Evolutionary conservation across 495 filamentous ascomycete species (phyloP), one percentile per base, ranked within the genome.

Genomic region (Cryomyces antarcticus): DNA sequence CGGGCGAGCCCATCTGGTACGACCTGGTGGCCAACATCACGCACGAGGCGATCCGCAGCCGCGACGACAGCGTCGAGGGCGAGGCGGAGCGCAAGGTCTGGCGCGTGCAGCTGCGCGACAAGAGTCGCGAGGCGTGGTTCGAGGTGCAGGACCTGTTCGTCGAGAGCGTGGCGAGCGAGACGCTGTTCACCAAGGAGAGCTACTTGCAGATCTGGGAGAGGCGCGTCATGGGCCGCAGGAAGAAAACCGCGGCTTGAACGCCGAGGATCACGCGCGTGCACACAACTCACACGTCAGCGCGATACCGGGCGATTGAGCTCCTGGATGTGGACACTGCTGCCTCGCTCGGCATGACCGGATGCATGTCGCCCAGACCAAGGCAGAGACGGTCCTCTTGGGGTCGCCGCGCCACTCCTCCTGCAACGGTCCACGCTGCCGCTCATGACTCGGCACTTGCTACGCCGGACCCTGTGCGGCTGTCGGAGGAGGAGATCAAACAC

Each of bases 171-270:
- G 75, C 82, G 53, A 78, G 68, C 47, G 88, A 96, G 66, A 70
- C 88, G 49, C 55, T 99, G 52, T 93, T 89, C 55, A 80, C 88
- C 2, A 80, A 84, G 29, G 89, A 97, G 68, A 83, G 76, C 36
- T 95, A 93, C 64, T 56, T 95, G 50, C 92, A 95, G 75, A 75
- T 97, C 42, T 97, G 89, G 89, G 89, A 97, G 68, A 70, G 89
- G 62, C 17, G 17, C 17, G 17, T 24, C 17, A 78, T 72, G 57
- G 49, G 17, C 17, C 17, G 52, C 11, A 54, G 59, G n/a, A 47
- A 46, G 59, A 64, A 41, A 30, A 43, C 30, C 30, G n/a, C 17
- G 17, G 17, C 17, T 24, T 24, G 17, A 24, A 24, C 17, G 17
- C 17, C 1, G 17, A 24, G 17, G 17, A 24, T 24, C 17, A 2